Conservation (phyloP, 495 filamentous ascomycete genomes). For the Lasiosphaeriaceae sp. region DNA sequence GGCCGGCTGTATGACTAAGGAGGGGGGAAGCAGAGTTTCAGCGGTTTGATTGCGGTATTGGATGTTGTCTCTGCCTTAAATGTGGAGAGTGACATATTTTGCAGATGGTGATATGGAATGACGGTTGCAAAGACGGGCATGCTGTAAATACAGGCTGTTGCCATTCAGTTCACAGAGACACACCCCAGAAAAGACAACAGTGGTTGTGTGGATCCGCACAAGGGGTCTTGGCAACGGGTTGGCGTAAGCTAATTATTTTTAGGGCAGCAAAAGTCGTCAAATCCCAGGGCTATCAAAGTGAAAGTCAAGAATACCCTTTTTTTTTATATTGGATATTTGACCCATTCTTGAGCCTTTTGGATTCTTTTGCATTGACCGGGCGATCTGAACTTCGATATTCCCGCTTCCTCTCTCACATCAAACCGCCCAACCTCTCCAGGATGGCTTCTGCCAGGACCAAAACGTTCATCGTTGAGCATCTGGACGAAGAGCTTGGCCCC, state of each 20-base stretch:
- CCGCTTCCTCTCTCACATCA: too few relatives aligned
- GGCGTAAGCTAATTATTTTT: not conserved
- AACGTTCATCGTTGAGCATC: constrained; percentile 86
- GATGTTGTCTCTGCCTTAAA: not conserved
- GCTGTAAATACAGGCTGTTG: too few relatives aligned
- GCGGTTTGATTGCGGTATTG: not conserved
- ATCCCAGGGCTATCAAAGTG: not conserved
- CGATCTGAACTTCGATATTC: too few relatives aligned
- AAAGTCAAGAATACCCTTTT: too few relatives aligned
- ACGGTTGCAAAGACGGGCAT: too few relatives aligned
- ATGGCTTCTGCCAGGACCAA: constrained; percentile 33
- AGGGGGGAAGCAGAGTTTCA: not conserved
- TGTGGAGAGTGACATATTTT: too few relatives aligned
- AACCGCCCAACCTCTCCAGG: not conserved
- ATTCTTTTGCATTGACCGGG: not conserved
- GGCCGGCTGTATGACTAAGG: not conserved
- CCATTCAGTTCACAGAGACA: not conserved
- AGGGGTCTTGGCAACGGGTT: constrained; percentile 2
- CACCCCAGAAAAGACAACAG: not conserved
- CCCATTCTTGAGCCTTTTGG: too few relatives aligned
- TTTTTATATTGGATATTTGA: not conserved
- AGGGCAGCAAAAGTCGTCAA: not conserved
- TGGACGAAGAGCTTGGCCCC: constrained; percentile 86
- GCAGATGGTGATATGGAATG: too few relatives aligned
- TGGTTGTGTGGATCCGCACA: not conserved